These are phyloP conservation scores for Boletus rufocinnamomeus DNA, from an alignment of 768 basidiomycete species.

Conservation along the genomic window DNA sequence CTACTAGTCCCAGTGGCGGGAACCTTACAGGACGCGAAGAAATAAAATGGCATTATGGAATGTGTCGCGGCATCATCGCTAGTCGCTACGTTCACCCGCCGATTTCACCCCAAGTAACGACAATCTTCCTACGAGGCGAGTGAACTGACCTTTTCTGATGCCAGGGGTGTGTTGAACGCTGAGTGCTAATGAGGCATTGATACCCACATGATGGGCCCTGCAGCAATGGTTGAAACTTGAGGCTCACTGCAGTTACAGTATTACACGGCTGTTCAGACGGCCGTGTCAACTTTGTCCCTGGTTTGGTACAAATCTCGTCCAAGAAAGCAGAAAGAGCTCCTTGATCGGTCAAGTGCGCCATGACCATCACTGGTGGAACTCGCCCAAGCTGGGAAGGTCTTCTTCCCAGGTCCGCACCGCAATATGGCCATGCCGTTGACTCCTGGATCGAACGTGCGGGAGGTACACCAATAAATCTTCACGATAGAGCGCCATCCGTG, in stretches of 20 bases:
- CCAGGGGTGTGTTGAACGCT: neutral
- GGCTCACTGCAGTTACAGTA: too few relatives aligned
- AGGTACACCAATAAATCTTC: neutral
- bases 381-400: neutral
- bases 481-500: neutral
- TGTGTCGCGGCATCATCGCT: neutral
- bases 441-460: neutral
- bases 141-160: neutral
- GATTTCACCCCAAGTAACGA: neutral
- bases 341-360: neutral
- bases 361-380: neutral
- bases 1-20: too few relatives aligned
- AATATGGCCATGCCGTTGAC: neutral
- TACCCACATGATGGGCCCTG: neutral
- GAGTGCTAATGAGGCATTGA: neutral
- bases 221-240: too few relatives aligned
- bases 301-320: neutral
- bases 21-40: too few relatives aligned
- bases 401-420: neutral
- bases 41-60: neutral
- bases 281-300: neutral
- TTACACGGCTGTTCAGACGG: neutral
- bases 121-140: neutral
- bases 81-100: neutral
- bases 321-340: neutral